Base-by-base conservation (phyloP, 2,329 filamentous ascomycete species). In the Fusarium kyushuense region DNA sequence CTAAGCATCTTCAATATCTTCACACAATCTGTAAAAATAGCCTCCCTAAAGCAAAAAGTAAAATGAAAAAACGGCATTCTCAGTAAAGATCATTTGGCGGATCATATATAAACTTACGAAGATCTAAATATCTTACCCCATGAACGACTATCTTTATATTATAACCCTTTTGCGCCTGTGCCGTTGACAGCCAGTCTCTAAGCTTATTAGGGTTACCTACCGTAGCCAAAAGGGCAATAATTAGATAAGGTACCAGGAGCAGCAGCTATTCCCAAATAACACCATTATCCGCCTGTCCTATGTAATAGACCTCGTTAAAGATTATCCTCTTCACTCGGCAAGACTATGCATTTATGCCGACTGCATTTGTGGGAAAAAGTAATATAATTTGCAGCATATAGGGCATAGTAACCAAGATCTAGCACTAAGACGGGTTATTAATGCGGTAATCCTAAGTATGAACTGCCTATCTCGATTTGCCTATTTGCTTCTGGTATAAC, bases 301-400 rank as follows among this genome's bases (percentile, higher is more conserved):
- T 94, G 33, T 87, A 93, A 75, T 95, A 92, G 3, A 94, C 89
- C 78, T 95, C 92, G 72, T 95, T 92, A 60, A 94, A 94, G 51
- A 94, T 93, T 74, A 94, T 93, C 48, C 90, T 85, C 71, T 88
- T 91, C 16, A 94, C 84, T 53, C 89, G 82, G 5, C 83, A 83
- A 0, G 90, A 86, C 91, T 91, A 95, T 1, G 83, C 77, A 29
- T 71, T 79, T 2, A 69, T 48, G 3, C 81, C 80, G 11, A 84
- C 86, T 5, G 90, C 89, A 69, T 93, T 91, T 0, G 82, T 80
- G 0, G 90, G 88, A 0, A 86, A 83, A 49, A 91, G 79, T 2
- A 94, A 81, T 90, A 95, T 92, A 54, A 92, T 93, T 71, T 94
- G 91, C 3, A 95, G 80, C 38, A 95, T 89, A 73, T 93, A 89